Evolutionary conservation across 2,329 filamentous ascomycete genomes (phyloP), one percentile per base, ranked within the genome.

Genomic region (Arthrinium phaeospermum): DNA sequence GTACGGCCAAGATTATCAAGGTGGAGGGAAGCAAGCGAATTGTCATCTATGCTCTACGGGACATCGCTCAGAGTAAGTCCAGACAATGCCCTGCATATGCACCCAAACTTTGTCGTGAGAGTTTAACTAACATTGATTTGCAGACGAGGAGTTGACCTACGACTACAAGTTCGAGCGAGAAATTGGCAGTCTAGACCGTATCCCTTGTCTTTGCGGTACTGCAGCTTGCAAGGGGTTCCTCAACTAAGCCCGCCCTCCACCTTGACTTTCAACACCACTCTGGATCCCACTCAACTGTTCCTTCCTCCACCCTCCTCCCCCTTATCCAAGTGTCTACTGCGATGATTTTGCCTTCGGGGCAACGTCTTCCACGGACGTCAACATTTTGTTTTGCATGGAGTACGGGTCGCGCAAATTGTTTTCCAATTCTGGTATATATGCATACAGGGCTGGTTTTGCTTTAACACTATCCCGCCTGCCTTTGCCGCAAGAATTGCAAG

Each of bases 161-260:
- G 96, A 99, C 86, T 99, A 99, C 89, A 99, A 99, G 84, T 99
- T 99, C 82, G 96, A 99, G 86, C 93, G 96, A 78, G 96, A 99
- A 84, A 94, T 97, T 79, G 95, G 95, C 79, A 97, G 94, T 77
- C 90, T 95, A 75, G 96, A 99, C 83, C 94, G 96, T 75, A 98
- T 99, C 78, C 96, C 96, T 69, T 99, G 96, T 86, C 91, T 99
- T 69, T 99, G 96, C 83, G 96, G 96, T 73, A 98, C 96, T 61
- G 91, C 95, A 44, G 95, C 94, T 68, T 99, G 96, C 87, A 99
- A 99, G 87, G 96, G 96, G 75, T 99, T 98, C 87, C 94, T 99
- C 84, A 99, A 99, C 85, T 99, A 88, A 90, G 75, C 51, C 57
- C 67, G 27, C 19, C 68, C 69, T 46, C 27, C 37, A 19, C 67